Evolutionary conservation across 2,329 filamentous ascomycete species (phyloP).

Genomic region (Fusarium hostae): DNA sequence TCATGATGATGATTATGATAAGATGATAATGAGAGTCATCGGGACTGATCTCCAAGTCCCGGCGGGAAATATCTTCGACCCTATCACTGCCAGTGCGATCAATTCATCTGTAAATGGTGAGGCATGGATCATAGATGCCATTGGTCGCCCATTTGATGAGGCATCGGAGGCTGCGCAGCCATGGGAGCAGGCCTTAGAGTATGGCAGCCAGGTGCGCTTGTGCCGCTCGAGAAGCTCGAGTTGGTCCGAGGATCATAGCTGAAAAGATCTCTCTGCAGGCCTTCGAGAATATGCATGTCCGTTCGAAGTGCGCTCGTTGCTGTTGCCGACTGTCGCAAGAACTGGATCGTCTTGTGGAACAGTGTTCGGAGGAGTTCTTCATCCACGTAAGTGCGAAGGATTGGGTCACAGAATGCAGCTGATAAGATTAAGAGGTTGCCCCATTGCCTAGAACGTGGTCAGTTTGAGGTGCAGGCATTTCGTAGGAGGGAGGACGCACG

Average conservation of each 20-base stretch:
- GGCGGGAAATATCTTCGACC: neutral
- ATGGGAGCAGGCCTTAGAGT: constrained; percentile 37
- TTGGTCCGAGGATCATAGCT: constrained; percentile 44
- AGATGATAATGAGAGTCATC: constrained; percentile 28
- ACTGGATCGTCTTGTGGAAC: no score
- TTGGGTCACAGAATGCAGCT: no score
- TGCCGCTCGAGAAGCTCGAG: constrained; percentile 57
- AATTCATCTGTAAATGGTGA: constrained; percentile 39
- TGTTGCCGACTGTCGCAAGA: no score
- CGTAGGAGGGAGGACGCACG: no score
- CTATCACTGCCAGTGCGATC: constrained; percentile 30
- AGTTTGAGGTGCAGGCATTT: no score
- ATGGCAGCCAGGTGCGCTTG: constrained; percentile 44
- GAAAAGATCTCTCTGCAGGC: constrained; percentile 60
- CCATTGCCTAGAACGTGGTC: no score
- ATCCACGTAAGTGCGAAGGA: no score
- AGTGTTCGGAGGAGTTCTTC: no score
- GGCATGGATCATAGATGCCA: constrained; percentile 38
- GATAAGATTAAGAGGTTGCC: no score
- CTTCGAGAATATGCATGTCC: constrained; percentile 79
- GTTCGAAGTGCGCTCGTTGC: constrained; percentile 79
- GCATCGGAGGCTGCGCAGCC: constrained; percentile 39
- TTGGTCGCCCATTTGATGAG: constrained; percentile 37
- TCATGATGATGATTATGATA: constrained; percentile 24
- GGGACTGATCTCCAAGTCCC: neutral